Percentiles rank a stretch among this genome's conserved stretches.
Evolutionary conservation across 202 grass and related monocot species (phyloP).

Genomic region (Digitaria exilis): DNA sequence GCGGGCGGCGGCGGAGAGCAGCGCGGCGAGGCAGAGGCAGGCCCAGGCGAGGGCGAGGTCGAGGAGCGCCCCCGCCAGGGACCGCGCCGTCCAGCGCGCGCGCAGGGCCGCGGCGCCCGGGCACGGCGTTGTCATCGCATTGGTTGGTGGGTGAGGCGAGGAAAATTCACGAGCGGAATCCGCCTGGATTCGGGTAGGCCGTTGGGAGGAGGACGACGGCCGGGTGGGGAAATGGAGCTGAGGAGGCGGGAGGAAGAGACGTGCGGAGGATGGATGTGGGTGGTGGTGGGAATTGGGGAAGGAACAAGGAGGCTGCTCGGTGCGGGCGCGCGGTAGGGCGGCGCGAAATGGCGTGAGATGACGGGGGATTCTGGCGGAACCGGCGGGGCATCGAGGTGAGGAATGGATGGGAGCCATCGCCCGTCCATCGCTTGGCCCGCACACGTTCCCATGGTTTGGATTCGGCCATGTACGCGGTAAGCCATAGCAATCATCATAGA

Average conservation of each 20-base stretch:
- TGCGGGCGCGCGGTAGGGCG: too few species aligned
- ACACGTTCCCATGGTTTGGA: too few species aligned
- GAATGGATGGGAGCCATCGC: too few species aligned
- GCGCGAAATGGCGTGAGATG: not conserved
- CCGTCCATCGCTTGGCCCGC: too few species aligned
- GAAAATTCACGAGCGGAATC: not conserved
- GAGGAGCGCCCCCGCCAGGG: slow-evolving; percentile 63
- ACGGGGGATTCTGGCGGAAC: too few species aligned
- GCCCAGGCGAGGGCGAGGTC: slow-evolving; percentile 72
- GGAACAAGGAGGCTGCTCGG: too few species aligned
- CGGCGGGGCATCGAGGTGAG: too few species aligned
- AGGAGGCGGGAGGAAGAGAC: not conserved
- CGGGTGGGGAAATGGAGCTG: not conserved
- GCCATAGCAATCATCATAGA: too few species aligned
- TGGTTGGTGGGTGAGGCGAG: not conserved
- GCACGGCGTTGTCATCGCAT: slow-evolving; percentile 51
- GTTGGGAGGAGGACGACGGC: not conserved
- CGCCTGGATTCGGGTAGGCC: not conserved
- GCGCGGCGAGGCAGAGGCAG: slow-evolving; percentile 75
- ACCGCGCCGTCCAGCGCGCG: slow-evolving; percentile 54
- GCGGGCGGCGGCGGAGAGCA: slow-evolving; percentile 43
- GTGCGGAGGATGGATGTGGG: not conserved
- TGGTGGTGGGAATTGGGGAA: not conserved
- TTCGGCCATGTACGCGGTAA: too few species aligned
- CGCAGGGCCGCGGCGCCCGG: slow-evolving; percentile 31